phyloP scores from a whole-genome alignment of 2,329 filamentous ascomycete species.

The Bipolaris gigantea region DNA sequence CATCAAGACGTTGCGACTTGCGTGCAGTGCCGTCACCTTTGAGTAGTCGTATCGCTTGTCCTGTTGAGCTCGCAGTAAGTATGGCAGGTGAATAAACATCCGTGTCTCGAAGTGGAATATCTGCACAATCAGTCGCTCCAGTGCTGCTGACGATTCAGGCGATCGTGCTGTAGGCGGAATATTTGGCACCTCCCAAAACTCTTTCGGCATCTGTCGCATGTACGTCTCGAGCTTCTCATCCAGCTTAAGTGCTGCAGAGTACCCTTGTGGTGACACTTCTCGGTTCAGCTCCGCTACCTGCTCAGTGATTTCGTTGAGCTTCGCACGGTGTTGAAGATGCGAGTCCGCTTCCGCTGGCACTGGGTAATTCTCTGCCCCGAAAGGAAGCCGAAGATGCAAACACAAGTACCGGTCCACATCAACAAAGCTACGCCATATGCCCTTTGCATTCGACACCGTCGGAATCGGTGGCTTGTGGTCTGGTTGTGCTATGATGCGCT shows the following conservation, averaged over 20 bases:
- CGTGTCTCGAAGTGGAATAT: conserved; percentile 44
- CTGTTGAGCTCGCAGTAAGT: conserved; percentile 34
- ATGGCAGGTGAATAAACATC: conserved; percentile 42
- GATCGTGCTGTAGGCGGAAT: conserved; percentile 38
- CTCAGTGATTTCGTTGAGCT: conserved; percentile 26
- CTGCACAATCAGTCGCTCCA: conserved; percentile 39
- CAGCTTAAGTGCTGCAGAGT: conserved; percentile 35
- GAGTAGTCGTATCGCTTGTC: conserved; percentile 41
- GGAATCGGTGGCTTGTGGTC: conserved; percentile 25
- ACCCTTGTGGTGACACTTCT: conserved; percentile 36
- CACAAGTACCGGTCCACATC: conserved; percentile 39
- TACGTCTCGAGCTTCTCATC: conserved; percentile 38
- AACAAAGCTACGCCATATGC: conserved; percentile 36
- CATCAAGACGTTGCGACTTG: conserved; percentile 42
- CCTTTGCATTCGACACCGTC: conserved; percentile 32
- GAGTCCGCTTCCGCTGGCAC: conserved; percentile 21
- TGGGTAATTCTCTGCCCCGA: conserved; percentile 40
- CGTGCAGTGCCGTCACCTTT: conserved; percentile 40
- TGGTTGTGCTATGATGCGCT: conserved; percentile 36
- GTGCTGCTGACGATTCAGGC: conserved; percentile 29
- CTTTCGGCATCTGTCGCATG: conserved; percentile 35
- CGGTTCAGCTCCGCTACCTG: conserved; percentile 36
- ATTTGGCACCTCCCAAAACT: conserved; percentile 44
- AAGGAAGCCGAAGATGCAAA: conserved; percentile 41
- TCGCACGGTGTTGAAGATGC: conserved; percentile 29